Percentiles rank a stretch among this genome's conserved stretches.
Conservation (phyloP, 805 yeast species). For the Metschnikowia drakensbergensis region DNA sequence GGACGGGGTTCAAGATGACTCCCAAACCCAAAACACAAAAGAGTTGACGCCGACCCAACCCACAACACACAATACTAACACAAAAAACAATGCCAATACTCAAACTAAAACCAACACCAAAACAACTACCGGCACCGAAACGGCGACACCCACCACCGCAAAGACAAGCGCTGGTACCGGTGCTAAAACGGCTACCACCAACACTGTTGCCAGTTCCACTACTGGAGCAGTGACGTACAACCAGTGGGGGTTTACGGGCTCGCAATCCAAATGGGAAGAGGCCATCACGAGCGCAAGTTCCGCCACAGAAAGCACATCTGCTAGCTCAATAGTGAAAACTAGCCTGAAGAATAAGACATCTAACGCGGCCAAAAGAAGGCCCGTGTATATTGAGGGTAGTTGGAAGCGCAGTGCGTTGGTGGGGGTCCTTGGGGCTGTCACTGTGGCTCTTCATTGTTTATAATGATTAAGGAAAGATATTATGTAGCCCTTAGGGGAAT, state of each 20-base stretch:
- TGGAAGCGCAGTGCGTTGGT: constrained; percentile 11
- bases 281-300: constrained; percentile 8
- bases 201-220: constrained; percentile 8
- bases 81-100: not conserved
- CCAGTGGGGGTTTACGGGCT: constrained; percentile 42
- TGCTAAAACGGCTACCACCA: constrained; percentile 4
- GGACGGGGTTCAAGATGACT: constrained; percentile 5
- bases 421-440: constrained; percentile 10
- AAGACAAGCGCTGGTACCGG: constrained; percentile 6
- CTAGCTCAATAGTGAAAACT: constrained; percentile 4
- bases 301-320: constrained; percentile 5
- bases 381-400: not conserved
- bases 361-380: not conserved
- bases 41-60: not conserved
- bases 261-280: constrained; percentile 34
- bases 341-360: constrained; percentile 6
- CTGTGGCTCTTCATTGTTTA: constrained; percentile 12
- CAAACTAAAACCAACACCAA: constrained; percentile 2
- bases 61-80: not conserved
- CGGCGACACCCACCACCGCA: constrained; percentile 4
- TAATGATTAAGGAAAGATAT: not conserved
- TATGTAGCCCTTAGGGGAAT: not conserved
- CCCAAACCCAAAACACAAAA: not conserved
- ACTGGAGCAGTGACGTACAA: constrained; percentile 25
- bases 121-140: constrained; percentile 3